Evolutionary conservation across 768 basidiomycete species (phyloP).

Genomic region (Suillus plorans): DNA sequence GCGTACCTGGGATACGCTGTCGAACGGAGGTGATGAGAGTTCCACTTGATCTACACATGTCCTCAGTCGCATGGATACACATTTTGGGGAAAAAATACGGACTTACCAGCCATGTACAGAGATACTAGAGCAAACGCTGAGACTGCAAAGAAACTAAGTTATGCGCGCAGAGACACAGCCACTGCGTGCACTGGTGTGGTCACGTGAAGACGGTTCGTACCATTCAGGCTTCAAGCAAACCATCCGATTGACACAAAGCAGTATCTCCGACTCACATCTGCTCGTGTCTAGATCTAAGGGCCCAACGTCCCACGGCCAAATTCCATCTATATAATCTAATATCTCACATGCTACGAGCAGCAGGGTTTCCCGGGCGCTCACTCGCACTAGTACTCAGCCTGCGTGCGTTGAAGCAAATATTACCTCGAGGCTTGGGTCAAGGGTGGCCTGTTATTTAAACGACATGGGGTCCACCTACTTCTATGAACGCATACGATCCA

Average conservation of each 20-base stretch:
- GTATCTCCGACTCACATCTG: not conserved
- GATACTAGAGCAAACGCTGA: not conserved
- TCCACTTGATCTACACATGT: conserved; percentile 35
- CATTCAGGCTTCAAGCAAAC: too few relatives aligned
- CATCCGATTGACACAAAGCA: not conserved
- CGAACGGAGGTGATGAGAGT: conserved; percentile 72
- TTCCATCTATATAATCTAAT: not conserved
- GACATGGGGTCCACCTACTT: not conserved
- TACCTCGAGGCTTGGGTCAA: not conserved
- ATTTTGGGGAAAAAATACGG: too few relatives aligned
- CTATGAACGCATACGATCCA: not conserved
- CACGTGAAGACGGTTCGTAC: not conserved
- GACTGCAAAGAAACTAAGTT: not conserved
- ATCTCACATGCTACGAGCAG: not conserved
- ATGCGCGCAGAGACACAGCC: not conserved
- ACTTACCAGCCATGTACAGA: conserved; percentile 1
- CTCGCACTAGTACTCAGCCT: not conserved
- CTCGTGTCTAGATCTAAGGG: too few relatives aligned
- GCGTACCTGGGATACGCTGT: conserved; percentile 77
- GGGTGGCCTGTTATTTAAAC: not conserved
- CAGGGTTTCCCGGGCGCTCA: not conserved
- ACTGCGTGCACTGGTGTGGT: not conserved
- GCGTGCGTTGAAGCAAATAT: not conserved
- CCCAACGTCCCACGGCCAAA: too few relatives aligned
- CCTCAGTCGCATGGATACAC: not conserved